phyloP scores from a whole-genome alignment of 1,139 yeast genomes.

The Magnusiomyces clavatus region DNA sequence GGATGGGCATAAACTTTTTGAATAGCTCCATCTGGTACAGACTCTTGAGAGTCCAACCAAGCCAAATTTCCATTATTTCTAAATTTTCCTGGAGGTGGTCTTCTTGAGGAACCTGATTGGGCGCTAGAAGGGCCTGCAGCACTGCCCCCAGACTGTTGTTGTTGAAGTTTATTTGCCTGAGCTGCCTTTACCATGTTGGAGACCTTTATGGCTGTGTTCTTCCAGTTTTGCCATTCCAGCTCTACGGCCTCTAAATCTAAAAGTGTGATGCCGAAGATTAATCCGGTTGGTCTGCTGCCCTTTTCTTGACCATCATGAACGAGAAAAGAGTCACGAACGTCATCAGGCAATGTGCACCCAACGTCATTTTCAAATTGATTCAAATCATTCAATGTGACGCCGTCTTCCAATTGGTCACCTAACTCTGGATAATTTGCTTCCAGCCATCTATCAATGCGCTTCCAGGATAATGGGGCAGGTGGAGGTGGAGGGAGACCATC shows the following conservation, averaged over 20 bases:
- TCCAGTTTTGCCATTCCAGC: constrained; percentile 69
- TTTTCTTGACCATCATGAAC: constrained; percentile 78
- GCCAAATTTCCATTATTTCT: constrained; percentile 14
- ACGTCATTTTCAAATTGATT: constrained; percentile 70
- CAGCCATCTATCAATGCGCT: constrained; percentile 62
- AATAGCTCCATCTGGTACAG: constrained; percentile 67
- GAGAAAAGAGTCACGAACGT: constrained; percentile 66
- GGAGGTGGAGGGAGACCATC: constrained; percentile 61
- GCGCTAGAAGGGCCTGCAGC: constrained; percentile 13
- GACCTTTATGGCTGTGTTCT: constrained; percentile 46
- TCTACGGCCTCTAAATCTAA: constrained; percentile 64
- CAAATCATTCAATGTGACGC: constrained; percentile 68
- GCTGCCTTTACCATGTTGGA: constrained; percentile 18
- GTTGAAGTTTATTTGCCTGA: constrained; percentile 16
- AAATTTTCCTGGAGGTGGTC: constrained; percentile 5
- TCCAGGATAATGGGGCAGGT: constrained; percentile 64
- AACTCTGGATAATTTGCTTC: constrained; percentile 76
- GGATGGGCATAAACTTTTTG: constrained; percentile 75
- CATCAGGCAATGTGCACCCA: constrained; percentile 58
- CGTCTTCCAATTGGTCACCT: constrained; percentile 59
- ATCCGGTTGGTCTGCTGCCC: constrained; percentile 69
- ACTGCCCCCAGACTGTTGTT: constrained; percentile 11
- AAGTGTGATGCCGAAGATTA: constrained; percentile 61
- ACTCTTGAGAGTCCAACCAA: constrained; percentile 44
- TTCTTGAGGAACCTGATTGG: constrained; percentile 12